These are phyloP conservation scores for Cucurbita pepo DNA, from an alignment of 306 rosid genomes.

Conservation along the genomic window DNA sequence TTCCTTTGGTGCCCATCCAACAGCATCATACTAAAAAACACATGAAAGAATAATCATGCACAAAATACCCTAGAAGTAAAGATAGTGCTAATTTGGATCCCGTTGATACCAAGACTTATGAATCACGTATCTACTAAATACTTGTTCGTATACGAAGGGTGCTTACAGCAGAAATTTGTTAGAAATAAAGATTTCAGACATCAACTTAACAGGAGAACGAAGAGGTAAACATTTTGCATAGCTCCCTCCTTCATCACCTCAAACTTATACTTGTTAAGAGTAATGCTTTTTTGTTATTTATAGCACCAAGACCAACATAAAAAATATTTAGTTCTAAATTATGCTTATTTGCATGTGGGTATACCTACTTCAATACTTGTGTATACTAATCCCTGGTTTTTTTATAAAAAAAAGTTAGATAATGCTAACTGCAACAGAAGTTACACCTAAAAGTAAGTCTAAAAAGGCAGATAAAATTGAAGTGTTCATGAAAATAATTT, in stretches of 20 bases:
- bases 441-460: not conserved
- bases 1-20: slow-evolving; percentile 98
- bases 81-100: not conserved
- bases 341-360: not conserved
- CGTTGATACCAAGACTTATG: not conserved
- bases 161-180: not conserved
- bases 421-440: not conserved
- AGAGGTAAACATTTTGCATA: not conserved
- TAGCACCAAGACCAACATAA: not conserved
- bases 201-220: not conserved
- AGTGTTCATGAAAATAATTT: not conserved
- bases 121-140: not conserved
- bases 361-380: not conserved
- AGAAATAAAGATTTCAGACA: not conserved
- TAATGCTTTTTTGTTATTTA: not conserved
- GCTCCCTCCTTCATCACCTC: not conserved
- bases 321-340: not conserved
- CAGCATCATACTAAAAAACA: slow-evolving; percentile 66
- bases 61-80: not conserved
- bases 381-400: not conserved
- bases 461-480: not conserved
- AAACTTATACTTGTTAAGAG: not conserved
- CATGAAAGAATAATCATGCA: not conserved
- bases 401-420: not conserved
- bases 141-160: not conserved